phyloP scores from a whole-genome alignment of 176 grass and related monocot species.

The Cymbopogon citratus region DNA sequence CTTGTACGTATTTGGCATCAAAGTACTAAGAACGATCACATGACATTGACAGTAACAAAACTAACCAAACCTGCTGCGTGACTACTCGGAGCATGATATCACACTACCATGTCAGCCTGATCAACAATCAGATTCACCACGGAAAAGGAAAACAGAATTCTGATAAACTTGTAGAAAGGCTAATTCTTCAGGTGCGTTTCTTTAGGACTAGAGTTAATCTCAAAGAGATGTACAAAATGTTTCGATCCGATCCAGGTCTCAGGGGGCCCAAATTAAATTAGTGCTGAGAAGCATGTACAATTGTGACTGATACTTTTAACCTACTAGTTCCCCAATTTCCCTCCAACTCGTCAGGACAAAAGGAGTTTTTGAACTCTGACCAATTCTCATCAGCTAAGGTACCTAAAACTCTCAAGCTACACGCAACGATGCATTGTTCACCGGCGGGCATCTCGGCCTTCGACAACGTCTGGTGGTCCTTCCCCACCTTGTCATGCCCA shows the following conservation, averaged over 20 bases:
- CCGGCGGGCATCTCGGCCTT: conserved; percentile 42
- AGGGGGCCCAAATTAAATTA: conserved; percentile 40
- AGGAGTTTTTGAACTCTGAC: neutral
- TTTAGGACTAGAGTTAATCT: conserved; percentile 19
- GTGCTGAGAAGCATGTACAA: conserved; percentile 30
- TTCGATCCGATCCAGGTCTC: conserved; percentile 33
- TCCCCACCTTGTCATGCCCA: conserved; percentile 52
- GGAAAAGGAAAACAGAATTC: neutral
- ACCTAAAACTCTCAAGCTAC: conserved; percentile 38
- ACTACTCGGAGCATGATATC: no score
- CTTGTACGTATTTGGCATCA: no score
- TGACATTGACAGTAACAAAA: no score
- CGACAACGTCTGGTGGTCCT: conserved; percentile 69
- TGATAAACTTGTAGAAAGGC: neutral
- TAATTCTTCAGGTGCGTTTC: neutral
- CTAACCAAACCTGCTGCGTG: no score
- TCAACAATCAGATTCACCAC: neutral
- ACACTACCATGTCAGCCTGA: neutral
- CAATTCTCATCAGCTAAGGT: conserved; percentile 25
- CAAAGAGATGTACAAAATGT: conserved; percentile 25
- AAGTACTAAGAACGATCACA: no score
- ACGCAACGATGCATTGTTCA: conserved; percentile 36
- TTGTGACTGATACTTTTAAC: conserved; percentile 23
- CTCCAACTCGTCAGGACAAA: conserved; percentile 24
- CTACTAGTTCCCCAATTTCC: conserved; percentile 17